Conservation (phyloP, 2,329 filamentous ascomycete genomes). For the Exserohilum rostratum region DNA sequence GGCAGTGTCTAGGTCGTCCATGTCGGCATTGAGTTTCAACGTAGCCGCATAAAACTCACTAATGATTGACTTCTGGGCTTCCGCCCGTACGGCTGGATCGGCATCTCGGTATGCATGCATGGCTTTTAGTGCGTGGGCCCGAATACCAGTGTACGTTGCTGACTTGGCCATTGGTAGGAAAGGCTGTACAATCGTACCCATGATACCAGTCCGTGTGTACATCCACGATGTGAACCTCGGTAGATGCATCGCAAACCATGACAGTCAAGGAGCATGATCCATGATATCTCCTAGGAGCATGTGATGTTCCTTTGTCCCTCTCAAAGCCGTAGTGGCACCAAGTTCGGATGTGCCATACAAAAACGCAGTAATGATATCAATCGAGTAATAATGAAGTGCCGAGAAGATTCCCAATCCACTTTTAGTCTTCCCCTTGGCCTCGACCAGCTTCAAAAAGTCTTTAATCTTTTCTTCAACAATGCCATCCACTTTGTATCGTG, state of each 20-base stretch:
- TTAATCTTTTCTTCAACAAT: conserved; percentile 29
- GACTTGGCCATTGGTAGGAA: conserved; percentile 59
- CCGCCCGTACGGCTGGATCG: not conserved
- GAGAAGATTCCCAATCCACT: conserved; percentile 54
- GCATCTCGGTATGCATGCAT: conserved; percentile 30
- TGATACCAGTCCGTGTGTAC: conserved; percentile 50
- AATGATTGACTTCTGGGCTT: conserved; percentile 10
- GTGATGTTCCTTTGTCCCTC: conserved; percentile 47
- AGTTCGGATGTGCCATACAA: conserved; percentile 52
- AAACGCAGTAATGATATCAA: conserved; percentile 61
- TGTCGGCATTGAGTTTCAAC: conserved; percentile 11
- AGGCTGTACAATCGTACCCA: conserved; percentile 47
- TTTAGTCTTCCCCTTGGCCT: conserved; percentile 32
- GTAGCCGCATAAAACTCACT: conserved; percentile 9
- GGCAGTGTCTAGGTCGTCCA: conserved; percentile 57
- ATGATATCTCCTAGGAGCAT: conserved; percentile 57
- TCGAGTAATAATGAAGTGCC: conserved; percentile 59
- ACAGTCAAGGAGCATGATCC: conserved; percentile 54
- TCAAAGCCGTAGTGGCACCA: conserved; percentile 54
- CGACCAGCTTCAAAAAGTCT: conserved; percentile 51
- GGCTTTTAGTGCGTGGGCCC: conserved; percentile 50
- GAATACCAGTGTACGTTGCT: conserved; percentile 59
- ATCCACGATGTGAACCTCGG: conserved; percentile 56
- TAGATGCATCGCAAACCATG: conserved; percentile 59
- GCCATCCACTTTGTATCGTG: conserved; percentile 46